phyloP scores from a whole-genome alignment of 2,329 filamentous ascomycete species.

The Aspergillus carbonarius region DNA sequence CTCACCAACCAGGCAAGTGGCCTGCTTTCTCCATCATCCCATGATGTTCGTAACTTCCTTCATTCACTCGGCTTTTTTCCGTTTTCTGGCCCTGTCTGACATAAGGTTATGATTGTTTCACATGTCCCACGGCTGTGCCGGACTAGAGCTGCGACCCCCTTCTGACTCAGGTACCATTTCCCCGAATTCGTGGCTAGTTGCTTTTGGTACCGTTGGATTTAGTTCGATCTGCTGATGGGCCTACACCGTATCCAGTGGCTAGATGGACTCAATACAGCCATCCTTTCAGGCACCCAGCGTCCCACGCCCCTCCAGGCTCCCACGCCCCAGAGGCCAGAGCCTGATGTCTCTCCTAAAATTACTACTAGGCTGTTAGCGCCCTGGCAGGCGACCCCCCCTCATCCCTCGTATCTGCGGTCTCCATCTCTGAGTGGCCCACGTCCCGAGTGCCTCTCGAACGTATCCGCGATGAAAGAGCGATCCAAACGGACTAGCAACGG shows the following conservation, averaged over 20 bases:
- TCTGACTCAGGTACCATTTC: not conserved
- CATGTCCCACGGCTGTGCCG: not conserved
- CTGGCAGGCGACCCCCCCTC: not conserved
- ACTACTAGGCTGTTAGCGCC: not conserved
- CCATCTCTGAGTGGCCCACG: not conserved
- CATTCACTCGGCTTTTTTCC: not conserved
- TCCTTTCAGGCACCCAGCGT: not conserved
- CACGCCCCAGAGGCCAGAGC: not conserved
- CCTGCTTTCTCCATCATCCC: too few relatives aligned
- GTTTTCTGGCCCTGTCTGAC: not conserved
- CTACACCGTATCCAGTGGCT: not conserved
- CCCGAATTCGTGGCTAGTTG: not conserved
- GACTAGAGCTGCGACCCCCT: not conserved
- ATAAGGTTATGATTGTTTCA: slow-evolving; percentile 10
- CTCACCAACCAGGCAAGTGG: not conserved
- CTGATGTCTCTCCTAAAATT: not conserved
- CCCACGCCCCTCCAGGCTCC: not conserved
- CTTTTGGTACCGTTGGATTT: slow-evolving; percentile 1
- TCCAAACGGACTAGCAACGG: not conserved
- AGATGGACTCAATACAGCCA: not conserved
- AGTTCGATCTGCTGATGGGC: slow-evolving; percentile 1
- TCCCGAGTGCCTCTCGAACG: not conserved
- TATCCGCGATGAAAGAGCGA: not conserved
- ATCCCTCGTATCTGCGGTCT: not conserved
- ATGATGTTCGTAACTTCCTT: not conserved